A percentile compares a stretch with the other conserved stretches of the same genome.
Evolutionary conservation across 345 rosid species (phyloP).

Genomic region (Physaria fendleri): DNA sequence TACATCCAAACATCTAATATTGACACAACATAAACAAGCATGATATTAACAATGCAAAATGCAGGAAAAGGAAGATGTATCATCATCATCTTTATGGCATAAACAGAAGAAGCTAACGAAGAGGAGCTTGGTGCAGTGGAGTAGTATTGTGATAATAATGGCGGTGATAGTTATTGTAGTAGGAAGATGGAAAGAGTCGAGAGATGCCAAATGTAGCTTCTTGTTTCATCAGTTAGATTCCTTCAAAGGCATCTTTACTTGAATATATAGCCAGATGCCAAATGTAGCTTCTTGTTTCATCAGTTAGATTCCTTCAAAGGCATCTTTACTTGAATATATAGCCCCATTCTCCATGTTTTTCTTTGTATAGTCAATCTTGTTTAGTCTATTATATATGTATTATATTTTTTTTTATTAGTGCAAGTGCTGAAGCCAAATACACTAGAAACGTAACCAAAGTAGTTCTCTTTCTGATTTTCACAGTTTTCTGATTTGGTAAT

Average conservation of each 20-base stretch:
- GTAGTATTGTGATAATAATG: conserved; percentile 20
- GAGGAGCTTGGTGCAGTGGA: conserved; percentile 15
- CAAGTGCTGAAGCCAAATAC: neutral
- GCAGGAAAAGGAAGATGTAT: conserved; percentile 11
- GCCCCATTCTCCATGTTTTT: neutral
- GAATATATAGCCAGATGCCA: conserved; percentile 17
- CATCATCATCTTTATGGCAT: conserved; percentile 17
- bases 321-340: conserved; percentile 6
- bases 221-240: conserved; percentile 28
- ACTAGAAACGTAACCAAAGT: conserved; percentile 5
- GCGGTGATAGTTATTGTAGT: conserved; percentile 23
- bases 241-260: conserved; percentile 17
- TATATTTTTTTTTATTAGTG: neutral
- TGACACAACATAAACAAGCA: neutral
- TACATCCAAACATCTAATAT: neutral
- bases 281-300: conserved; percentile 26
- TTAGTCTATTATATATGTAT: neutral
- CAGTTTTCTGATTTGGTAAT: too few species aligned
- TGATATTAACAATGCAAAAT: neutral
- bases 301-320: conserved; percentile 22
- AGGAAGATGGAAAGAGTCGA: conserved; percentile 26
- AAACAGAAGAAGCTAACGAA: conserved; percentile 15
- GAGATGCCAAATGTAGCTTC: conserved; percentile 18
- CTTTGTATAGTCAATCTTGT: conserved; percentile 3
- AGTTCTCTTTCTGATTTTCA: neutral